Conservation (phyloP, 2,329 filamentous ascomycete species). For the Diatrype stigma region DNA sequence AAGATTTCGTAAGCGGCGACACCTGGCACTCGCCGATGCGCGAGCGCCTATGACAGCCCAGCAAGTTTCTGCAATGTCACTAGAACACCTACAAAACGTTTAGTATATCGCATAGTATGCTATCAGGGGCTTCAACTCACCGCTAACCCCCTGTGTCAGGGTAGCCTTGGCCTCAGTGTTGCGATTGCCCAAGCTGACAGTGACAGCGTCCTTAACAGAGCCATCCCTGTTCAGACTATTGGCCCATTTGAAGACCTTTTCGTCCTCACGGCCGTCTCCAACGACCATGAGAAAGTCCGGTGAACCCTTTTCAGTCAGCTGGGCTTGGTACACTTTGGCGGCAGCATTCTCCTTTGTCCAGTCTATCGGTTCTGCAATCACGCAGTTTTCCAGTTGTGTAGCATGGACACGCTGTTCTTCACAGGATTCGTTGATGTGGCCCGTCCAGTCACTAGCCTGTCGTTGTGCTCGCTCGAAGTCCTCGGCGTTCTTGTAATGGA, state of each 20-base stretch:
- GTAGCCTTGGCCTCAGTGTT: conserved; percentile 87
- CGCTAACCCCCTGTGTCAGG: conserved; percentile 85
- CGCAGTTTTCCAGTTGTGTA: conserved; percentile 71
- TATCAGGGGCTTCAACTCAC: conserved; percentile 47
- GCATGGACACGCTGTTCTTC: conserved; percentile 80
- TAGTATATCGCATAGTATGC: conserved; percentile 8
- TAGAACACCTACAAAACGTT: conserved; percentile 38
- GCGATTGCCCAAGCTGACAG: conserved; percentile 79
- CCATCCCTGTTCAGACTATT: conserved; percentile 64
- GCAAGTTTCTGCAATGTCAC: conserved; percentile 50
- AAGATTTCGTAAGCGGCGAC: neutral
- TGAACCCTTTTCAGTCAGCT: conserved; percentile 30
- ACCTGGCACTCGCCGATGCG: neutral
- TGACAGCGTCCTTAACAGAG: conserved; percentile 66
- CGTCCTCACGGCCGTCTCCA: conserved; percentile 88
- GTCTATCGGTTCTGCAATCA: conserved; percentile 79
- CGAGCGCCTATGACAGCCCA: conserved; percentile 27
- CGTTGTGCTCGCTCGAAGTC: conserved; percentile 71
- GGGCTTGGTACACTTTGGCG: conserved; percentile 62
- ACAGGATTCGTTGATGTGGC: conserved; percentile 92
- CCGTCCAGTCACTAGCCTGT: conserved; percentile 84
- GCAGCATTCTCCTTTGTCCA: conserved; percentile 87
- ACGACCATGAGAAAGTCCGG: conserved; percentile 87
- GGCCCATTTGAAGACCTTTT: conserved; percentile 92
- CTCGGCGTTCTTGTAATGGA: conserved; percentile 81